Evolutionary conservation across 1,139 yeast species (phyloP).

Genomic region (Pneumocystis jirovecii): DNA sequence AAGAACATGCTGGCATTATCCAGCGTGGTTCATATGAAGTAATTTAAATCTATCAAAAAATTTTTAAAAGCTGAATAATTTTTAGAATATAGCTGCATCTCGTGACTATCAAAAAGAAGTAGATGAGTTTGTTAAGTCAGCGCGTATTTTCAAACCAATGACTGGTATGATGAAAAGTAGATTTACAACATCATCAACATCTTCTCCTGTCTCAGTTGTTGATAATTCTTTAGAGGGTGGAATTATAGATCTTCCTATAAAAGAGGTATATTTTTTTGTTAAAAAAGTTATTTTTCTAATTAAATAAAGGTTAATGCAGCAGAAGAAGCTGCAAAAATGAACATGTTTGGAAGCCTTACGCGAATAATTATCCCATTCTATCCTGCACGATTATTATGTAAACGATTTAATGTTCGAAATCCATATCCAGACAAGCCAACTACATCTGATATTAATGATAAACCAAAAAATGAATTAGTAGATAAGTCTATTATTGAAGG

Average conservation of each 20-base stretch:
- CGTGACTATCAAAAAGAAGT: constrained; percentile 10
- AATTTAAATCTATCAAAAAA: background rate
- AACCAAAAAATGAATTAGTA: background rate
- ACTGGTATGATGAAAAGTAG: constrained; percentile 20
- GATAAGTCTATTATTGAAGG: background rate
- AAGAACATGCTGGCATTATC: background rate
- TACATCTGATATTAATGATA: background rate
- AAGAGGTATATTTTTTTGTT: background rate
- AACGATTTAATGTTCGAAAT: constrained; percentile 18
- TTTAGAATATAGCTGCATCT: constrained; percentile 10
- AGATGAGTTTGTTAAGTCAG: constrained; percentile 20
- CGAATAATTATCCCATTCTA: constrained; percentile 15
- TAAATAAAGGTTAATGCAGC: constrained; percentile 6
- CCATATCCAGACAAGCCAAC: background rate
- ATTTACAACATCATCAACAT: constrained; percentile 15
- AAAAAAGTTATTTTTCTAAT: background rate
- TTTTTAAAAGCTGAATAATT: background rate
- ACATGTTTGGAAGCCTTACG: constrained; percentile 19
- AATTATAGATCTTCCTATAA: background rate
- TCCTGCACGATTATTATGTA: constrained; percentile 20
- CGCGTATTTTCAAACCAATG: constrained; percentile 20
- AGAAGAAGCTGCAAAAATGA: constrained; percentile 18
- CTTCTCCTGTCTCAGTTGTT: background rate
- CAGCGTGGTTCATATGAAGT: background rate
- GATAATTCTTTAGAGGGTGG: constrained; percentile 2